Percentiles rank a stretch among this genome's conserved stretches.
Conservation (phyloP, 768 basidiomycete species). For the Suillus plorans region DNA sequence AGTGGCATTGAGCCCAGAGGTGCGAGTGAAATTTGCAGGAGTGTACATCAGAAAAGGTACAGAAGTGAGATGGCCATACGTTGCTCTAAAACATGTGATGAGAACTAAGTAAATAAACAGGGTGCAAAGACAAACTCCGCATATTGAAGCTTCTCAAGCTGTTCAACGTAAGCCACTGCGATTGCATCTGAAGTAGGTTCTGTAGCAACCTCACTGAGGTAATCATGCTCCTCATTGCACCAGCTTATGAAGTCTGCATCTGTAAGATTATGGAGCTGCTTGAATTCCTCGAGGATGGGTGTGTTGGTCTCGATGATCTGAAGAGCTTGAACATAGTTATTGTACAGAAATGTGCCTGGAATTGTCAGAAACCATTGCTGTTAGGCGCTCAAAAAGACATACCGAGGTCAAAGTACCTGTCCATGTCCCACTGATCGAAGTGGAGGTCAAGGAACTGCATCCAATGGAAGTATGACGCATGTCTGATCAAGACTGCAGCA, state of each 20-base stretch:
- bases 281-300: conserved; percentile 4
- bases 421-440: conserved; percentile 8
- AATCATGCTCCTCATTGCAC: not conserved
- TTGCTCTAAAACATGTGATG: conserved; percentile 7
- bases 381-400: not conserved
- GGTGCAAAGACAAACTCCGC: not conserved
- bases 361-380: not conserved
- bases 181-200: conserved; percentile 25
- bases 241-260: not conserved
- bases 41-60: conserved; percentile 16
- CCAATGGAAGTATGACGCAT: conserved; percentile 19
- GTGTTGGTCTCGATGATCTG: no score
- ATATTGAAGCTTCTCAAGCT: conserved; percentile 4
- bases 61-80: conserved; percentile 10
- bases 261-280: not conserved
- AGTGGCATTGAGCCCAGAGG: conserved; percentile 13
- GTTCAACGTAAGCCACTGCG: conserved; percentile 7
- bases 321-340: no score
- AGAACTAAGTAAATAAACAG: not conserved
- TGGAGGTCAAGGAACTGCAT: conserved; percentile 13
- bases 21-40: conserved; percentile 14
- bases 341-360: conserved; percentile 13
- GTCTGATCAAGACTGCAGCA: conserved; percentile 8
- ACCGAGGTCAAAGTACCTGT: conserved; percentile 5
- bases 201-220: not conserved